Evolutionary conservation across 352 stramenopile genomes (phyloP).

Genomic region (Peronospora farinosa): DNA sequence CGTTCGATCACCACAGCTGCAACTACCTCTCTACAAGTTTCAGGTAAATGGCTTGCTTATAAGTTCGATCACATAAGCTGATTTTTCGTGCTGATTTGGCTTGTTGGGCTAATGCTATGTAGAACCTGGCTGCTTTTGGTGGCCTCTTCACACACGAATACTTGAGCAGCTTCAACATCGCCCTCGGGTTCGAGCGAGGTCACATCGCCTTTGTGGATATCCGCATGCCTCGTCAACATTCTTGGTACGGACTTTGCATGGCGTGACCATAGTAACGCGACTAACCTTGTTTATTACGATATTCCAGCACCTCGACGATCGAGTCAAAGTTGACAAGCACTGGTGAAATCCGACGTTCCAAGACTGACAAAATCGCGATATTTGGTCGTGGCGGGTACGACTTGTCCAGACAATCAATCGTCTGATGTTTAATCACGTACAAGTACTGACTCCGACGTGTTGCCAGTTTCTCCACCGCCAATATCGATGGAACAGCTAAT

Average conservation of each 20-base stretch:
- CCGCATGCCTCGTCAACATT: slow-evolving; percentile 43
- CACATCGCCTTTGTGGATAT: slow-evolving; percentile 56
- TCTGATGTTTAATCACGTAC: not conserved
- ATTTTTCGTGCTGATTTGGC: slow-evolving; percentile 5
- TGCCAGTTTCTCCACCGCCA: slow-evolving; percentile 36
- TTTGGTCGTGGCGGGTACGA: slow-evolving; percentile 64
- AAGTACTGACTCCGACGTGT: not conserved
- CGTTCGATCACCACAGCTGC: slow-evolving; percentile 29
- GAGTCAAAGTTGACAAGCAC: slow-evolving; percentile 37
- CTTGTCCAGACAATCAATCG: not conserved
- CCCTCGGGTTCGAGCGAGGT: slow-evolving; percentile 62
- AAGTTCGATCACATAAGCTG: not conserved
- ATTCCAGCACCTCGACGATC: slow-evolving; percentile 42
- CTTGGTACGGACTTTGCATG: slow-evolving; percentile 32
- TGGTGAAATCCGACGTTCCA: slow-evolving; percentile 57
- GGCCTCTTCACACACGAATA: slow-evolving; percentile 76
- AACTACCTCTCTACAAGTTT: slow-evolving; percentile 30
- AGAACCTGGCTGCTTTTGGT: slow-evolving; percentile 41
- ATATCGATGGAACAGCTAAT: slow-evolving; percentile 21
- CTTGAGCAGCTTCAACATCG: slow-evolving; percentile 40
- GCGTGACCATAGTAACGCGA: not conserved
- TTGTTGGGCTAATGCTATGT: not conserved
- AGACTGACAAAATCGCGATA: slow-evolving; percentile 37
- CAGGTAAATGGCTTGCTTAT: slow-evolving; percentile 14
- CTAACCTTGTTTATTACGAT: not conserved